Conservation (phyloP, 371 early-diverging fungal genomes). For the Mortierella sp. region DNA sequence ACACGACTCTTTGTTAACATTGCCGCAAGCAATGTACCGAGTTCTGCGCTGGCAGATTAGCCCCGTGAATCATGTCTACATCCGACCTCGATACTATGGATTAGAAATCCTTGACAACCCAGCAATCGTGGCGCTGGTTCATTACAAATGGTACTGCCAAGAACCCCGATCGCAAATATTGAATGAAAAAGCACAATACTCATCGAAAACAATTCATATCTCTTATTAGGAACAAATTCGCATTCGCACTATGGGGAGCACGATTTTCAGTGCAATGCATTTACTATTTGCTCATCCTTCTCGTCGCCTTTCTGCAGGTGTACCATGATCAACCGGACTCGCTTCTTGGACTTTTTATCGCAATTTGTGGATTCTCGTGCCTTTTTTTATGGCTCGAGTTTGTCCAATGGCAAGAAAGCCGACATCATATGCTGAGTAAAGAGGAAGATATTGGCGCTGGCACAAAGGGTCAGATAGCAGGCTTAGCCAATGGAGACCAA, state of each 20-base stretch:
- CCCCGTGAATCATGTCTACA: not conserved
- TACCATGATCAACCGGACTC: slow-evolving; percentile 5
- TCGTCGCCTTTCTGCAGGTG: slow-evolving; percentile 15
- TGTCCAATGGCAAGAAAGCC: slow-evolving; percentile 1
- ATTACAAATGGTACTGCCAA: slow-evolving; percentile 28
- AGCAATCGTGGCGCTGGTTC: slow-evolving; percentile 24
- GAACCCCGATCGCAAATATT: too few relatives aligned
- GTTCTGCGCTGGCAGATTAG: not conserved
- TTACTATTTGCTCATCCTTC: slow-evolving; percentile 19
- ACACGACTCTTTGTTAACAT: too few relatives aligned
- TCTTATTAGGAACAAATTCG: slow-evolving; percentile 24
- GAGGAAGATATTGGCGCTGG: too few relatives aligned
- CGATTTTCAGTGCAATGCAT: slow-evolving; percentile 19
- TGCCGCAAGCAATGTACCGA: not conserved
- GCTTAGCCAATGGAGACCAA: too few relatives aligned
- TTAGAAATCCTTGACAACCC: slow-evolving; percentile 23
- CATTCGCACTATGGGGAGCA: slow-evolving; percentile 21
- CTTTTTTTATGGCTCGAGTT: slow-evolving; percentile 27
- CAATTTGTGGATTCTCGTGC: slow-evolving; percentile 8
- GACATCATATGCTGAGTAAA: too few relatives aligned
- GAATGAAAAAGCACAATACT: not conserved
- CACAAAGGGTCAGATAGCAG: too few relatives aligned
- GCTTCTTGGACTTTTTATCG: not conserved
- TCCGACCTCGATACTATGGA: too few relatives aligned
- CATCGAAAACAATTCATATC: not conserved